Evolutionary conservation across 495 filamentous ascomycete species (phyloP), one percentile per base, ranked within the genome.

Genomic region (Cercophora newfieldiana): DNA sequence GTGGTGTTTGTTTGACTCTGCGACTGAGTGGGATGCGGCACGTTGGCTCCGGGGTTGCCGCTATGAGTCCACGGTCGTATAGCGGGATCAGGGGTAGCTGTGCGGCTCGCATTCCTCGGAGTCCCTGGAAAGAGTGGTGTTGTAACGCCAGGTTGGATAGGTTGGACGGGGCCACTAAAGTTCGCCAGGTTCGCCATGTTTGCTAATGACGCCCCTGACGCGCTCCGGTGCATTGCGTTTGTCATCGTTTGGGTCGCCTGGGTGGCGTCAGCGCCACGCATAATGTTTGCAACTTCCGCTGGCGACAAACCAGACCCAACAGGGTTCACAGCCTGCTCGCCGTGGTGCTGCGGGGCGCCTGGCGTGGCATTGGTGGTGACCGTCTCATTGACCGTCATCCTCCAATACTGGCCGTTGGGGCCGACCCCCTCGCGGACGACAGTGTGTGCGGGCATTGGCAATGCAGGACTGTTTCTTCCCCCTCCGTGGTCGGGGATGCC

Each of bases 211-310:
- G 77, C 76, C 49, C 77, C 80, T 7, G 81, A 81, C 25, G 81
- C 72, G 70, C 77, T 82, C 64, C 81, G 73, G 25, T 80, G 78
- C 80, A 84, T 83, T 24, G 79, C 80, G 67, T 77, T 77, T 0
- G 76, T 71, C 70, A 80, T 78, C n/a, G 67, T 66, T 33, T 77
- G 78, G 3, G 74, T 75, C 7, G 77, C 76, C 30, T 80, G 75
- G 10, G 65, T 71, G n/a, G 77, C 71, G 61, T 83, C 82, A 19
- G 77, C 77, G 53, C 76, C 69, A 29, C 79, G 77, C 4, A 83
- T 61, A 8, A 78, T 74, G 63, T 77, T 78, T 30, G 79, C 80
- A 5, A 77, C 66, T 8, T 79, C 78, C 18, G 72, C 65, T 16
- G 71, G 65, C 2, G 74, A 72, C 8, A 78, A 60, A 7, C n/a